These are phyloP conservation scores for Kondoa subrosea DNA, from an alignment of 768 basidiomycete species.

Conservation along the genomic window DNA sequence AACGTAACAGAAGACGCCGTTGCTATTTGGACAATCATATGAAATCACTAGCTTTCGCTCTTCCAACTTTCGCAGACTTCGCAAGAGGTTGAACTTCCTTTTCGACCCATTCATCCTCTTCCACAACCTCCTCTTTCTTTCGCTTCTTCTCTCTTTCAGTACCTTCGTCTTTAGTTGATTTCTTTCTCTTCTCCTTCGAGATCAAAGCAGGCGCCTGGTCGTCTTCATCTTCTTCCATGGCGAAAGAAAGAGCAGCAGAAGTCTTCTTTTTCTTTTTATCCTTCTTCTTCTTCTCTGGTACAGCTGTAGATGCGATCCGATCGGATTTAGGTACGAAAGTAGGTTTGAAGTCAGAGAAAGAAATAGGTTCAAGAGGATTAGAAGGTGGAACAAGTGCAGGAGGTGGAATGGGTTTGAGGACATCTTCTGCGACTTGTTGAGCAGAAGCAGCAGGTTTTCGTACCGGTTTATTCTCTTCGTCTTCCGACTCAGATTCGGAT, in stretches of 20 bases:
- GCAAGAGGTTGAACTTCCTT: constrained; percentile 23
- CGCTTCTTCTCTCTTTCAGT: constrained; percentile 33
- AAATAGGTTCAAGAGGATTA: neutral
- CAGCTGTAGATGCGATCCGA: constrained; percentile 34
- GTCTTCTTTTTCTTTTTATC: constrained; percentile 41
- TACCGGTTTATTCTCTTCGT: constrained; percentile 36
- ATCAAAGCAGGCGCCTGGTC: constrained; percentile 30
- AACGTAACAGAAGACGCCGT: neutral
- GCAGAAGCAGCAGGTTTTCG: constrained; percentile 4
- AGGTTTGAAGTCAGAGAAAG: constrained; percentile 60
- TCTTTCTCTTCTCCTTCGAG: constrained; percentile 20
- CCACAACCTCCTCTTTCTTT: neutral
- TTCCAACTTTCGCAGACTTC: constrained; percentile 24
- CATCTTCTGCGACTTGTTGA: constrained; percentile 26
- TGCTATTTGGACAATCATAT: neutral
- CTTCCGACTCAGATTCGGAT: constrained; percentile 73
- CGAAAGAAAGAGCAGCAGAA: constrained; percentile 60
- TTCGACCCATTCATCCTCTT: constrained; percentile 27
- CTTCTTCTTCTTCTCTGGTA: constrained; percentile 34
- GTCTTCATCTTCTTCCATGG: constrained; percentile 48
- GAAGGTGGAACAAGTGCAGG: neutral
- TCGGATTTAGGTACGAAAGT: constrained; percentile 51
- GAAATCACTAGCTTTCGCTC: constrained; percentile 12
- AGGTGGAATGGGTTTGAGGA: constrained; percentile 5
- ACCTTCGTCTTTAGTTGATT: constrained; percentile 34